Base-by-base conservation (phyloP, 106 monocot species). In the Dendrobium catenatum region DNA sequence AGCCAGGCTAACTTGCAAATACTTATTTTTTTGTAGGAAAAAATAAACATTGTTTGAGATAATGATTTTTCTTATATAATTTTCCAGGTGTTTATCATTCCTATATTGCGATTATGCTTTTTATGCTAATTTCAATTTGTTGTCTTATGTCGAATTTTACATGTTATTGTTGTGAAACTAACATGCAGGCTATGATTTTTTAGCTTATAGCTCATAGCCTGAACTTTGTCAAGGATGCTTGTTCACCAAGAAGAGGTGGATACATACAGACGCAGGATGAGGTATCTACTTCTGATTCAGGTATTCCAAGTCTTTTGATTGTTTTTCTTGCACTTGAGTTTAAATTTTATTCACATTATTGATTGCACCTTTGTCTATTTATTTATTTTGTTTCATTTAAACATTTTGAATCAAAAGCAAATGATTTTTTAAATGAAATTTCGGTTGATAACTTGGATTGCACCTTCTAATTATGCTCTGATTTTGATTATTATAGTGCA, bases 161-260 rank as follows among this genome's bases (percentile, higher is more conserved):
- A 61, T 37, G 18, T 7, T 79, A 41, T 22, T 22, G 58, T 3
- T 41, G 18, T 58, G 70, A 19, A 67, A 47, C 31, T 82, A 58
- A 77, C n/a, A 78, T 51, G 9, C 64, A 6, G 51, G 66, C 37
- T 75, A 75, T 83, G 41, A 3, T 79, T 5, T 10, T 83, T 42
- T 82, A 89, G 89, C 80, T 89, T 80, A 48, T 89, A 59, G 89
- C 82, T 77, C 73, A 83, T 75, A 82, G 77, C 74, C 1, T 89
- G 27, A 78, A 54, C 78, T 87, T 82, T 87, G 89, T 89, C 31
- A 76, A 74, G 78, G 78, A 80, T 11, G 33, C 48, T 58, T 55
- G 26, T 29, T 40, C 42, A 55, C 61, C 49, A 68, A 6, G 44
- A 22, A 84, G 1, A 37, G 49, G 1, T 6, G 16, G 70, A 33